A percentile compares a stretch with the other conserved stretches of the same genome.
Conservation (phyloP, 305 asterid genomes). For the Fraxinus velutina region DNA sequence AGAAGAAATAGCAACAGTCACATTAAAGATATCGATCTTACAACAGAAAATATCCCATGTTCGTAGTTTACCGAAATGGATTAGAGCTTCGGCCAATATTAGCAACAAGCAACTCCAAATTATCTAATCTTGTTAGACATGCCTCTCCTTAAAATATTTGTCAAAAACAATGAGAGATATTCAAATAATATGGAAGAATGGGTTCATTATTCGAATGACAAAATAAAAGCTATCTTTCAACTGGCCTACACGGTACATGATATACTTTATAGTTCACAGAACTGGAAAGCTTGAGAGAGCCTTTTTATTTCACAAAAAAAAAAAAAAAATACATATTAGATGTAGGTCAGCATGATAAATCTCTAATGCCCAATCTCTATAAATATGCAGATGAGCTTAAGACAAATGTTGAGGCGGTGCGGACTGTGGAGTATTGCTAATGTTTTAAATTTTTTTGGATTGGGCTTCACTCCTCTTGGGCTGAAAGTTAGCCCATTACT, state of each 20-base stretch:
- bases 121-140: neutral
- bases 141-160: neutral
- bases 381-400: neutral
- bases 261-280: neutral
- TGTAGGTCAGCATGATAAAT: neutral
- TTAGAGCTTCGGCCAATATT: neutral
- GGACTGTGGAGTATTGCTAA: too few species aligned
- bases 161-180: neutral
- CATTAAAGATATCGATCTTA: neutral
- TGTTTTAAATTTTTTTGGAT: too few species aligned
- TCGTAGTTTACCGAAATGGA: neutral
- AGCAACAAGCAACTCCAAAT: neutral
- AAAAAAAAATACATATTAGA: neutral
- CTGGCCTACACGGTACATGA: neutral
- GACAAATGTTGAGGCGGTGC: neutral
- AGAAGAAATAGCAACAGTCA: neutral
- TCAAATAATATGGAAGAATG: neutral
- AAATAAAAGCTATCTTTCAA: neutral
- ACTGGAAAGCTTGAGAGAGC: neutral
- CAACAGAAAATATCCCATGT: neutral
- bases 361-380: neutral
- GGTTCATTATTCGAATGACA: neutral
- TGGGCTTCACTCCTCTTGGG: too few species aligned
- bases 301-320: neutral
- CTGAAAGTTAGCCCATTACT: too few species aligned